Base-by-base conservation (phyloP, 2,329 filamentous ascomycete species). In the Cadophora gregata region DNA sequence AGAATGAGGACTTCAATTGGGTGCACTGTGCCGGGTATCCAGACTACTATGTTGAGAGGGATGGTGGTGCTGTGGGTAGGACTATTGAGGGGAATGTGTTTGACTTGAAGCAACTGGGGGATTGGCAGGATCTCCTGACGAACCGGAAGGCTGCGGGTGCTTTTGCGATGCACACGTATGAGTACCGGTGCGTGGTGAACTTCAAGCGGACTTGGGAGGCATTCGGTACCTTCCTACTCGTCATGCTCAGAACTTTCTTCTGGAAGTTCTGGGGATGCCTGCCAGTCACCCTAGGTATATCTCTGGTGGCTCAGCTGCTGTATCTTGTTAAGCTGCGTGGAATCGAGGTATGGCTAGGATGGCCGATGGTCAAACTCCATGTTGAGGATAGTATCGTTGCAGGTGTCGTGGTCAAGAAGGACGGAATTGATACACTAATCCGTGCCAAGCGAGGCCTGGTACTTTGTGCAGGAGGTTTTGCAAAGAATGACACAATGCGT, bases 401-500 rank as follows among this genome's bases (percentile, higher is more conserved):
- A 8, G 77, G 77, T 0, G 75, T 76, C 2, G 60, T 71, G 6
- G 69, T 78, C 12, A 62, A 67, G 58, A 62, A 70, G 24, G 66
- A 74, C 9, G 77, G 75, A 24, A 66, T 67, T 16, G 56, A 68
- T 1, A 60, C 73, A 6, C 67, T 63, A 1, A 70, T 79, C 58
- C 62, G 72, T 1, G 74, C 77, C 8, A 67, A 62, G 1, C 61
- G 69, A n/a, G 78, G 76, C 14, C 76, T 79, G 14, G 65, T 80
- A 10, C 71, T 80, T 9, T 74, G 74, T 7, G 77, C 77, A 7
- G 79, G 77, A 6, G 79, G 79, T 4, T 80, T 80, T 67, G 75
- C 78, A 0, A 71, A 73, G 19, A 78, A 79, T 59, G 50, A 62
- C 7, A 60, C 66, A 10, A 75, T 79, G 71, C 73, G 78, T n/a